Conservation (phyloP, 176 grass and related monocot genomes). For the Cymbopogon citratus region DNA sequence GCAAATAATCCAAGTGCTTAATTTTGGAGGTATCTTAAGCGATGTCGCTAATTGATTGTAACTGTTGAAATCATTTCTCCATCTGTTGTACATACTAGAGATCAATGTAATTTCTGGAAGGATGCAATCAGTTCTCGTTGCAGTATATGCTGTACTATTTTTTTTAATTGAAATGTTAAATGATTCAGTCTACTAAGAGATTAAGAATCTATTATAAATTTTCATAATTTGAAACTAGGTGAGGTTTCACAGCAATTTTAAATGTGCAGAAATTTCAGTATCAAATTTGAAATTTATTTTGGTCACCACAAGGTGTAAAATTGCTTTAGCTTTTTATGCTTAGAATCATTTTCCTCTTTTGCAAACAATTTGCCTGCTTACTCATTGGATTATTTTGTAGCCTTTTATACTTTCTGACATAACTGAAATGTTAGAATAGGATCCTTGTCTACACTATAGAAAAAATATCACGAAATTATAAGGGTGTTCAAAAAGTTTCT, state of each 20-base stretch:
- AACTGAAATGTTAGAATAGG: neutral
- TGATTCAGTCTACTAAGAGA: conserved; percentile 1
- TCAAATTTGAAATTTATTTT: conserved; percentile 18
- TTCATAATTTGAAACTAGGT: conserved; percentile 7
- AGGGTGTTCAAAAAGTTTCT: too few species aligned
- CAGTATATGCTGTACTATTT: neutral
- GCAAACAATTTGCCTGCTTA: too few species aligned
- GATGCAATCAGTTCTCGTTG: conserved; percentile 1
- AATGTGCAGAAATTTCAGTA: neutral
- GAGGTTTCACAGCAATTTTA: neutral
- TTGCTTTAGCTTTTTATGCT: neutral
- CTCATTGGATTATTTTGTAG: too few species aligned
- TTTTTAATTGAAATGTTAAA: neutral
- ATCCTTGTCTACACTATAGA: too few species aligned
- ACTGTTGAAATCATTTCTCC: neutral
- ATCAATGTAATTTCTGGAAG: neutral
- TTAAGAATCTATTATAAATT: neutral
- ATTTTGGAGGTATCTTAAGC: neutral
- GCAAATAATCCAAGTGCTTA: neutral
- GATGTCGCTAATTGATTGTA: neutral
- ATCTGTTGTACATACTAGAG: neutral
- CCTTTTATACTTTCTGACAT: too few species aligned
- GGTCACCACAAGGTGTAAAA: neutral
- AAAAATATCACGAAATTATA: too few species aligned
- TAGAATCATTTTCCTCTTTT: too few species aligned